Conservation (phyloP, 2,329 filamentous ascomycete genomes). For the Xylaria multiplex region DNA sequence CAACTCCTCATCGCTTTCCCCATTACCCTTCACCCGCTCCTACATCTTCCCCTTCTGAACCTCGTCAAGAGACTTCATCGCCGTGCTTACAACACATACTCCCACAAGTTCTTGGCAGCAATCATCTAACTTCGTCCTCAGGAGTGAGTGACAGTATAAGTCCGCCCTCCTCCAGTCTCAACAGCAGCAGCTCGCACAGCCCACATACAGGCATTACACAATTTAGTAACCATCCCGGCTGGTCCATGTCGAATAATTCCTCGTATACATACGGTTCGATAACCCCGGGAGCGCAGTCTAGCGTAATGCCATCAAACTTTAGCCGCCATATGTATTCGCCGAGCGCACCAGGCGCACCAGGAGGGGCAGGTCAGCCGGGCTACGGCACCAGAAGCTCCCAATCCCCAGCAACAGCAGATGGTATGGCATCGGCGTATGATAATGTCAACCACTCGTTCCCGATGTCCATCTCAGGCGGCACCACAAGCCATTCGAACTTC, state of each 20-base stretch:
- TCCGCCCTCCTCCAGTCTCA: constrained; percentile 69
- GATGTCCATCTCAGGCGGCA: constrained; percentile 65
- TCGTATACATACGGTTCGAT: constrained; percentile 67
- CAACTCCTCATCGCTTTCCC: constrained; percentile 33
- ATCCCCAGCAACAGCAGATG: constrained; percentile 68
- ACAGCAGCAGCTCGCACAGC: constrained; percentile 67
- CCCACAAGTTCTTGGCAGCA: constrained; percentile 26
- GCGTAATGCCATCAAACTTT: constrained; percentile 59
- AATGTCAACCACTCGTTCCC: constrained; percentile 73
- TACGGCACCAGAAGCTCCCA: constrained; percentile 64
- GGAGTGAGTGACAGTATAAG: constrained; percentile 69
- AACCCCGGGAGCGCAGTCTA: constrained; percentile 61
- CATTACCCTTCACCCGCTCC: constrained; percentile 30
- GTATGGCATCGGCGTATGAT: constrained; percentile 74
- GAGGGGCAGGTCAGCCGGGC: constrained; percentile 26
- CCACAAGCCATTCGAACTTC: constrained; percentile 50
- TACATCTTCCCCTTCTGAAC: constrained; percentile 21
- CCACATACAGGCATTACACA: constrained; percentile 63
- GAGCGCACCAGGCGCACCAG: constrained; percentile 43
- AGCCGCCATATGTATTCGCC: constrained; percentile 49
- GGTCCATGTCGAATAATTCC: constrained; percentile 64
- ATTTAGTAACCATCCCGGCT: constrained; percentile 68
- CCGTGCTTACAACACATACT: constrained; percentile 22
- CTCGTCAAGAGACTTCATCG: constrained; percentile 24
- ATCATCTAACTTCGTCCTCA: constrained; percentile 54